Percentiles rank a stretch among this genome's conserved stretches.
Evolutionary conservation across 805 yeast species (phyloP).

Genomic region (Teunomyces panamensis): DNA sequence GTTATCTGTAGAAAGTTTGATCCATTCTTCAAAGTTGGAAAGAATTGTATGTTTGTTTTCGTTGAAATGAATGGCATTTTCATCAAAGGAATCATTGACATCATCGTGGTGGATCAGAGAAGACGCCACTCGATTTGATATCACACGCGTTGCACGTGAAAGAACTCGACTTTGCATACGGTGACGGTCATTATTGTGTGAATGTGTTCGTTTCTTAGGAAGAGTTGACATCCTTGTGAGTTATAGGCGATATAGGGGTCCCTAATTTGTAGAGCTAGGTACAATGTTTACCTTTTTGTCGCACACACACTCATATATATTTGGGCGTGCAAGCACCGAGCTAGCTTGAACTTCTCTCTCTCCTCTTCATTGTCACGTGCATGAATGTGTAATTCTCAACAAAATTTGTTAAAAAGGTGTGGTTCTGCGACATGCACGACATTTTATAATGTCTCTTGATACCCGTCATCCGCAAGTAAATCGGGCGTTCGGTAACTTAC

Average conservation of each 20-base stretch:
- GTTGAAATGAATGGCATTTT: conserved; percentile 41
- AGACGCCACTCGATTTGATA: conserved; percentile 11
- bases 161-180: conserved; percentile 1
- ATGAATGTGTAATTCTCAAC: too few species aligned
- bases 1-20: conserved; percentile 42
- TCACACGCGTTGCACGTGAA: conserved; percentile 6
- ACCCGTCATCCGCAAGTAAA: not conserved
- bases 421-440: not conserved
- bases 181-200: conserved; percentile 3
- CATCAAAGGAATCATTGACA: conserved; percentile 18
- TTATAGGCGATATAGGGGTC: not conserved
- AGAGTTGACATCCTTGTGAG: conserved; percentile 6
- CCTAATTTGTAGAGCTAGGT: not conserved
- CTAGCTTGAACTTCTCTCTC: too few species aligned
- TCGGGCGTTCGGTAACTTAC: not conserved
- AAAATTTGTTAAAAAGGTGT: not conserved
- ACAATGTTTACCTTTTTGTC: not conserved
- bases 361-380: too few species aligned
- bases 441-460: not conserved
- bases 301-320: not conserved
- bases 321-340: not conserved
- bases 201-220: conserved; percentile 11
- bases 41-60: conserved; percentile 42
- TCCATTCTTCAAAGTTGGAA: conserved; percentile 49
- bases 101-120: conserved; percentile 4